These are phyloP conservation scores for Fusarium temperatum DNA, from an alignment of 2,329 filamentous ascomycete species.

Conservation along the genomic window DNA sequence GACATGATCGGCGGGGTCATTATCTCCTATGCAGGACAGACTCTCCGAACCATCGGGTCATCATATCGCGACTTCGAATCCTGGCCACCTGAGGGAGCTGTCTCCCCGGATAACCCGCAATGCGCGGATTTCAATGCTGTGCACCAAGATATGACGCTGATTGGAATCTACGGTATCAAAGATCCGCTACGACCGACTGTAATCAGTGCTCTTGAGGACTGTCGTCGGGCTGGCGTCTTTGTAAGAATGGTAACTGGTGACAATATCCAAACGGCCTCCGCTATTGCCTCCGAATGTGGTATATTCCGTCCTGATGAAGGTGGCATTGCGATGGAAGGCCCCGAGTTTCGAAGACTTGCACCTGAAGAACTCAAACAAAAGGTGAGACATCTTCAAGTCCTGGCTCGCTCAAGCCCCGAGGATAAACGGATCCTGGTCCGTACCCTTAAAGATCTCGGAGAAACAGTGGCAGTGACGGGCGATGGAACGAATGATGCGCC, in stretches of 20 bases:
- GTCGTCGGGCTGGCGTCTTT: constrained; percentile 72
- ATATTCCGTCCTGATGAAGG: constrained; percentile 62
- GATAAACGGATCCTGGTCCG: constrained; percentile 72
- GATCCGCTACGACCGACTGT: constrained; percentile 72
- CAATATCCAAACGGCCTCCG: constrained; percentile 55
- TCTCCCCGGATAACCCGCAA: constrained; percentile 68
- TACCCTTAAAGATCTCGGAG: constrained; percentile 69
- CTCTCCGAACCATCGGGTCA: constrained; percentile 77
- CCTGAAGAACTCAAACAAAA: constrained; percentile 62
- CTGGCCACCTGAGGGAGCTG: constrained; percentile 74
- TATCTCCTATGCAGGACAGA: constrained; percentile 68
- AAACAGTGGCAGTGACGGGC: constrained; percentile 67
- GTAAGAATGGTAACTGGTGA: constrained; percentile 71
- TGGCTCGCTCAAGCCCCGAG: constrained; percentile 72
- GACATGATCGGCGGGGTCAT: constrained; percentile 64
- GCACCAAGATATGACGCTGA: constrained; percentile 52
- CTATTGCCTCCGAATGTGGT: constrained; percentile 57
- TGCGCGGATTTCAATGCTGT: constrained; percentile 62
- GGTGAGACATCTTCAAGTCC: constrained; percentile 69
- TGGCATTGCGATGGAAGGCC: constrained; percentile 69
- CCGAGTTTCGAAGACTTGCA: constrained; percentile 65
- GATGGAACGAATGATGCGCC: constrained; percentile 71
- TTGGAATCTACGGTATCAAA: constrained; percentile 70
- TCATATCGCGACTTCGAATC: constrained; percentile 76
- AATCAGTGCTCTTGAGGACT: constrained; percentile 68